Evolutionary conservation across 352 stramenopile genomes (phyloP), one percentile per base, ranked within the genome.

Genomic region (Pythium aquatile): DNA sequence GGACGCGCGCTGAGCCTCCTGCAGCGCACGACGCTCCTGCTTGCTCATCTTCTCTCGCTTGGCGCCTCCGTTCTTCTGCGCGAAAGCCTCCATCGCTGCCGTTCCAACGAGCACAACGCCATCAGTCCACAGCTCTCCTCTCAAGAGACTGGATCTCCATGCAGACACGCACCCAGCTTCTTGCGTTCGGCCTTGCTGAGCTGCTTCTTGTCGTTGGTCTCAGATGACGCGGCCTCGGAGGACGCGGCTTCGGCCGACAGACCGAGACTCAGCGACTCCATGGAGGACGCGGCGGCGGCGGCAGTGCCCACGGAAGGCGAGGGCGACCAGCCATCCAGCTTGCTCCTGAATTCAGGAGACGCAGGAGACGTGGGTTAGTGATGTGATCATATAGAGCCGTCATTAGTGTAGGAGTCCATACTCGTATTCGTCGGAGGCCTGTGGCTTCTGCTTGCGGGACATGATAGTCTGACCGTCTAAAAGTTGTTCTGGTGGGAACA

Each of bases 1-100:
- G 51, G 84, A 78, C 29, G 87, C 81, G 59, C 93, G 77, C 72
- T 97, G 93, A 54, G 89, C 78, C 68, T 98, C 94, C 68, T 98
- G 96, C 46, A 97, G 72, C 1, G 86, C 93, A 8, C 94, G 84
- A 52, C 96, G 87, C 74, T 98, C 92, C 26, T 92, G 89, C 68
- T 98, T 98, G 60, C 67, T 90, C 30, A 98, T 68, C 73, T 98
- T 98, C 55, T 88, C 83, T 16, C 80, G 72, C 69, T 88, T 89
- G 17, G 78, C 65, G 8, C 64, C 53, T 10, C 61, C 73, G 9
- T 76, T 76, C 14, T 69, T 53, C 48, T 81, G 84, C 9, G 83
- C 75, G 55, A 91, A 91, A 28, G 75, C 79, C 53, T 88, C 83
- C 17, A 79, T 80, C 29, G 83, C 82, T 70, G 53, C 16, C 29